Conservation (phyloP, 2,329 filamentous ascomycete species). For the Herpotrichia juniperi region DNA sequence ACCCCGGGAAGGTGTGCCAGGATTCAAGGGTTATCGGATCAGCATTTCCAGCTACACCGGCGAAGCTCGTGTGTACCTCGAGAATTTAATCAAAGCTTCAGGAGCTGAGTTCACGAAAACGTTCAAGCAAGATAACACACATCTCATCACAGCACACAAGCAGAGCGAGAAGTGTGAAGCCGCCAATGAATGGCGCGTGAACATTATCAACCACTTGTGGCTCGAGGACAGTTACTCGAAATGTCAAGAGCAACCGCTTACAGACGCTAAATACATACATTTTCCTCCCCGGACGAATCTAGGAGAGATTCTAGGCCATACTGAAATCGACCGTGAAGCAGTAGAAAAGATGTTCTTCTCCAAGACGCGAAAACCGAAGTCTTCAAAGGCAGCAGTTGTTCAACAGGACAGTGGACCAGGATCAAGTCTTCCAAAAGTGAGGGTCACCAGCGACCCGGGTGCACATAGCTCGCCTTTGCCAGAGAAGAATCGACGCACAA, state of each 20-base stretch:
- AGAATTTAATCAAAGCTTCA: conserved; percentile 84
- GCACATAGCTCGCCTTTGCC: conserved; percentile 29
- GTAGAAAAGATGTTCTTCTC: conserved; percentile 72
- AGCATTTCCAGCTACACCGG: conserved; percentile 97
- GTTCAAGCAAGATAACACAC: conserved; percentile 93
- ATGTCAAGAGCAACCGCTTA: conserved; percentile 76
- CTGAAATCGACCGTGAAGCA: conserved; percentile 74
- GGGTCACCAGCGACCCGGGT: conserved; percentile 22
- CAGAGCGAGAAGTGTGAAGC: conserved; percentile 93
- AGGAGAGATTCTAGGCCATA: conserved; percentile 90
- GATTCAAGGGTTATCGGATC: conserved; percentile 77
- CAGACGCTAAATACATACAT: conserved; percentile 77
- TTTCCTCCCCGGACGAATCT: conserved; percentile 91
- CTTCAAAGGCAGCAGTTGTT: conserved; percentile 21
- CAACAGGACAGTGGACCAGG: conserved; percentile 23
- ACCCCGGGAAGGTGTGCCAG: conserved; percentile 75
- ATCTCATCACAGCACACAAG: conserved; percentile 88
- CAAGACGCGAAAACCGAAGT: conserved; percentile 31
- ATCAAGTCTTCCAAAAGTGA: conserved; percentile 23
- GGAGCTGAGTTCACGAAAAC: conserved; percentile 93
- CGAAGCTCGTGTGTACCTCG: conserved; percentile 89
- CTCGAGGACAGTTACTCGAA: conserved; percentile 96
- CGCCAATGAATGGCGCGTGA: conserved; percentile 88
- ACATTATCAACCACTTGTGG: conserved; percentile 95
- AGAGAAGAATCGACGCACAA: conserved; percentile 35